phyloP scores from a whole-genome alignment of 495 filamentous ascomycete genomes.

The Hypoxylon fragiforme region DNA sequence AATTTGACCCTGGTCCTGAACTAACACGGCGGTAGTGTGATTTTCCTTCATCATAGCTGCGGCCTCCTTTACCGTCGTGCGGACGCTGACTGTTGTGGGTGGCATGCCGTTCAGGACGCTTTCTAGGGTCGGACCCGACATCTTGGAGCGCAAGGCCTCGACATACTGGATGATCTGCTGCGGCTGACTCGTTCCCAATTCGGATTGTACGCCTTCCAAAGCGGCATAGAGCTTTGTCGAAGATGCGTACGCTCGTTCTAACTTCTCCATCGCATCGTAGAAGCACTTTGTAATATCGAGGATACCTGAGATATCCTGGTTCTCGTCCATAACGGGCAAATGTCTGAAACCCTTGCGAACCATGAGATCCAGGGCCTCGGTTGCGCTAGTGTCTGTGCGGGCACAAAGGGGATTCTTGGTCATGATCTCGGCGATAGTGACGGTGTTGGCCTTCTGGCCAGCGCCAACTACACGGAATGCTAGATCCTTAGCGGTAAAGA shows the following conservation, averaged over 20 bases:
- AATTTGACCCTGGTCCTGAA: conserved; percentile 95
- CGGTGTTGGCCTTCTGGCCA: conserved; percentile 84
- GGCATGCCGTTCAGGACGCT: conserved; percentile 89
- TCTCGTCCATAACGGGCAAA: conserved; percentile 98
- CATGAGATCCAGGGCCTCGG: conserved; percentile 96
- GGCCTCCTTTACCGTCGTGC: conserved; percentile 94
- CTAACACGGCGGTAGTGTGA: conserved; percentile 93
- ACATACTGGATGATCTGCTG: conserved; percentile 99
- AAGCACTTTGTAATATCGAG: conserved; percentile 99
- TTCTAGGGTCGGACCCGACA: conserved; percentile 97
- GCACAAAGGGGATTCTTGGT: conserved; percentile 98
- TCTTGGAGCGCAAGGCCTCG: conserved; percentile 89
- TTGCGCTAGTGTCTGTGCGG: conserved; percentile 95
- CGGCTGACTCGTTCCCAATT: conserved; percentile 92
- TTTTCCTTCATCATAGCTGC: conserved; percentile 96
- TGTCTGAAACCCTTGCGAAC: conserved; percentile 97
- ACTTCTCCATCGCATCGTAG: conserved; percentile 99
- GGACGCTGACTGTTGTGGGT: conserved; percentile 90
- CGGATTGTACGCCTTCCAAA: conserved; percentile 97
- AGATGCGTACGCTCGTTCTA: conserved; percentile 95
- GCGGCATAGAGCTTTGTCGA: conserved; percentile 96
- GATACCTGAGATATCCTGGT: conserved; percentile 97
- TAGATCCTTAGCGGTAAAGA: conserved; percentile 98
- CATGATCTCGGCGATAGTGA: conserved; percentile 98
- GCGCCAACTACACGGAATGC: conserved; percentile 94